Base-by-base conservation (phyloP, 2,329 filamentous ascomycete species). In the Epicoccum nigrum region DNA sequence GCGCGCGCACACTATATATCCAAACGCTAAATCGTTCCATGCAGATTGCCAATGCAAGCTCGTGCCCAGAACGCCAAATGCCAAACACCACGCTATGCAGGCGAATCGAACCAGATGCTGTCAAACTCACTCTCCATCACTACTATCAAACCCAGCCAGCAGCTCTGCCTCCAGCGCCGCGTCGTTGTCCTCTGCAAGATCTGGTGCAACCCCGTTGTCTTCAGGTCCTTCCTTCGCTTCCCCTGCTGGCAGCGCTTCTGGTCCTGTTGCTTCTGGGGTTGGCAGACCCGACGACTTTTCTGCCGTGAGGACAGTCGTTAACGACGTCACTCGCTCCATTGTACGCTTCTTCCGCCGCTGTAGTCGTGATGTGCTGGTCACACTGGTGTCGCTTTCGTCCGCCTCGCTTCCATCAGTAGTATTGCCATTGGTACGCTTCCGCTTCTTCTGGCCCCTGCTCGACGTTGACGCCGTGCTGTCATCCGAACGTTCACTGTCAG, bases 111-210 rank as follows among this genome's bases (percentile, higher is more conserved):
- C 51, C 40, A 51, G 51, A 57, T 47, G 25, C 33, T 35, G 17
- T 28, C 40, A 54, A 51, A 27, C 19, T 50, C 38, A 54, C 17
- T 63, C 58, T 25, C 56, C 60, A n/a, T 58, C 60, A 21, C 62
- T 62, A 27, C 59, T 65, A 21, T 63, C 59, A 21, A 66, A 64
- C 6, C 61, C 65, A 13, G 74, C 73, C 76, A 64, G 79, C 81
- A 62, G 68, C 74, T 74, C 74, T 2, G 69, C 74, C 21, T 72
- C 69, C 11, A 68, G 56, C 8, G 54, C 70, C n/a, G 83, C 81
- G 69, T 86, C 86, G 41, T 87, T 71, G 60, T 86, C 68, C 9
- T 61, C 60, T 19, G 68, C 79, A 45, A 82, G 81, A 23, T 73
- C 74, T 2, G 67, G 53, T 50, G 54, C 60, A 58, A 60, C 60